Evolutionary conservation across 495 filamentous ascomycete genomes (phyloP), one percentile per base, ranked within the genome.

Genomic region (Alectoria sarmentosa): DNA sequence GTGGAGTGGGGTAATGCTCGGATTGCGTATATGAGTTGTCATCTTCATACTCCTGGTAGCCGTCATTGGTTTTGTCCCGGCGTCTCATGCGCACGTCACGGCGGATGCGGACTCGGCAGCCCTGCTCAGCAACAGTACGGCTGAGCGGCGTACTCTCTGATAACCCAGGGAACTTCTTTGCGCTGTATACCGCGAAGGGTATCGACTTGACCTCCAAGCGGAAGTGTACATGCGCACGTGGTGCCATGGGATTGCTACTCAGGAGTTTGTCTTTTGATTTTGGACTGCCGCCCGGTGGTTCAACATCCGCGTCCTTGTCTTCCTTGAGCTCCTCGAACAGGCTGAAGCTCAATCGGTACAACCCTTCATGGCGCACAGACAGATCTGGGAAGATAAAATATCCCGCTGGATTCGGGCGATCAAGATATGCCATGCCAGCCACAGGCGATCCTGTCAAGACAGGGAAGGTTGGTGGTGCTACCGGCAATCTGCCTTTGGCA

Each of bases 381-480:
- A 98, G 80, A 76, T 98, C 94, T 0, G 95, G 94, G 71, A 98
- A 98, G 75, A 98, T 88, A 73, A 98, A 98, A 76, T 98, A 98
- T 61, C 95, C 94, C 55, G 93, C 94, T 49, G 90, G 91, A 28
- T 78, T 80, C 1, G 94, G 94, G 36, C 95, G 91, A 70, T 98
- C 94, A 34, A 98, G 80, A 73, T 98, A 98, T 28, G 93, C 92
- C 82, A 97, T 95, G 48, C 94, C 95, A 48, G 95, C 96, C 10
- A 97, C 94, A 2, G 92, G 92, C 68, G 95, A 92, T 70, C 94
- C 94, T 1, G 95, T 98, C 67, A 98, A 81, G 44, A 98, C 91
- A 1, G 92, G 90, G 32, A 88, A 87, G 44, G 84, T 83, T 36
- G 87, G 87, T 21, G 81, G 78, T 32, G 86, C 76, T 6, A 84